phyloP scores from a whole-genome alignment of 306 rosid species.

The Glycyrrhiza uralensis region DNA sequence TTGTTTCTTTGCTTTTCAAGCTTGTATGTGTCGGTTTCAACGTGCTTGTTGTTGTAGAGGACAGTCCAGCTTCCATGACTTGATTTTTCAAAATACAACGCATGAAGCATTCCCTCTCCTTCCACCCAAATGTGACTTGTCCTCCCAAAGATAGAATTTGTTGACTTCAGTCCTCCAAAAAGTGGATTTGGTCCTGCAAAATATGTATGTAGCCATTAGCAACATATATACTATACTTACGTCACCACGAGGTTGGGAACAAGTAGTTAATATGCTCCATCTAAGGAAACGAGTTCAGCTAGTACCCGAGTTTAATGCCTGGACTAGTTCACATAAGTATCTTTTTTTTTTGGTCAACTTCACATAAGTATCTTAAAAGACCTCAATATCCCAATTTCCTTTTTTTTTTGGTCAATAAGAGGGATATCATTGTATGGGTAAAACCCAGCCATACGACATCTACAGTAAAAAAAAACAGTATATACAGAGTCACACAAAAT shows the following conservation, averaged over 20 bases:
- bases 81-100: constrained; percentile 42
- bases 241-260: too few relatives aligned
- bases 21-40: constrained; percentile 55
- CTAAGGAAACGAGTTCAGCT: too few relatives aligned
- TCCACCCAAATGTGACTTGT: constrained; percentile 65
- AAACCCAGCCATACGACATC: too few relatives aligned
- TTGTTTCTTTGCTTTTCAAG: constrained; percentile 52
- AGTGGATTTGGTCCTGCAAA: constrained; percentile 70
- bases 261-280: too few relatives aligned
- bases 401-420: too few relatives aligned
- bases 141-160: constrained; percentile 56
- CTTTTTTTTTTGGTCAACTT: too few relatives aligned
- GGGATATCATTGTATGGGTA: too few relatives aligned
- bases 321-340: too few relatives aligned
- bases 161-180: constrained; percentile 67
- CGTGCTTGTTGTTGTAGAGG: constrained; percentile 56
- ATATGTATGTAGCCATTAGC: not conserved
- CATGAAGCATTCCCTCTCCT: constrained; percentile 91
- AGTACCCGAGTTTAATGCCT: too few relatives aligned
- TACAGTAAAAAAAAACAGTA: too few relatives aligned
- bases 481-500: too few relatives aligned
- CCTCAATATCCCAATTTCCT: not conserved
- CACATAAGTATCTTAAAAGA: not conserved
- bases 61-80: constrained; percentile 36
- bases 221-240: not conserved